These are phyloP conservation scores for Urochloa ruziziensis DNA, from an alignment of 176 grass and related monocot genomes.

Conservation along the genomic window DNA sequence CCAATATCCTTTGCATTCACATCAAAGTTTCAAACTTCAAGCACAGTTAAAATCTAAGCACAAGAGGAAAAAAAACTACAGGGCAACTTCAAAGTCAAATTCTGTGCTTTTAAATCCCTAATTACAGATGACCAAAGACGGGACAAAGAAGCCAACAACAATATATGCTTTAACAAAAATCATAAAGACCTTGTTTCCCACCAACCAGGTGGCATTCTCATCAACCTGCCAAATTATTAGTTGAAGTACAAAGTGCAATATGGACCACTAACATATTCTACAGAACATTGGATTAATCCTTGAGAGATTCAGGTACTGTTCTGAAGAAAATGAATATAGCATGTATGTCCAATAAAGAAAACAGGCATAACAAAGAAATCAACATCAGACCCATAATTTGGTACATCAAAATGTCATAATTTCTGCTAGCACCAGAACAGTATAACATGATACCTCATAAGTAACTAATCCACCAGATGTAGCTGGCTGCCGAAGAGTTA, in stretches of 20 bases:
- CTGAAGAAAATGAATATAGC: not conserved
- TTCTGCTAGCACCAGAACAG: not conserved
- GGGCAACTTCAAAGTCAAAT: not conserved
- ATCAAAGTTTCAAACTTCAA: not conserved
- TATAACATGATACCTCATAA: conserved; percentile 60
- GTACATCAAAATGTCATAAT: not conserved
- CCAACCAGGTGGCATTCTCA: not conserved
- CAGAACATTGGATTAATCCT: not conserved
- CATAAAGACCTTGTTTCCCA: conserved; percentile 9
- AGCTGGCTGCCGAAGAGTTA: conserved; percentile 92
- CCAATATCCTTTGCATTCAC: not conserved
- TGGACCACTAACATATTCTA: not conserved
- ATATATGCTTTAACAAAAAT: conserved; percentile 9
- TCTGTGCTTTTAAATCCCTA: not conserved
- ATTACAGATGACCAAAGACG: not conserved
- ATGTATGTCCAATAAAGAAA: not conserved
- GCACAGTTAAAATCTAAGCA: not conserved
- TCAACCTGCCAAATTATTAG: not conserved
- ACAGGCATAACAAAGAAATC: not conserved
- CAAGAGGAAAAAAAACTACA: not conserved
- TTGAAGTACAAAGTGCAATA: not conserved
- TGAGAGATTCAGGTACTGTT: not conserved
- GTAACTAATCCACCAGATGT: conserved; percentile 97
- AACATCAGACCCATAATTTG: not conserved
- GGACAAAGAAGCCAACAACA: not conserved